Evolutionary conservation across 306 rosid genomes (phyloP).

Genomic region (Luffa acutangula): DNA sequence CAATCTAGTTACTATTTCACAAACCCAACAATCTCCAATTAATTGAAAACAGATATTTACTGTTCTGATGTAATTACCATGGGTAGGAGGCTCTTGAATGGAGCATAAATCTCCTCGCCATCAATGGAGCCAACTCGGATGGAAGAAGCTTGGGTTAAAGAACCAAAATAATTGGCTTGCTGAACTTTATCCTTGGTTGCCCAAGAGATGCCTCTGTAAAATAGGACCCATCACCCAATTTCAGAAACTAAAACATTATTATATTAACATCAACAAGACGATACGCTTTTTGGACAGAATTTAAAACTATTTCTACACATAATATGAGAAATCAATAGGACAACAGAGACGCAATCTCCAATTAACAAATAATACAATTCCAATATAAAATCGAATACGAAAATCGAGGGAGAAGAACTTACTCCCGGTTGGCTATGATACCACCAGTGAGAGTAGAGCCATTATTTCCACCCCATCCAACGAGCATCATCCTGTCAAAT

Average conservation of each 20-base stretch:
- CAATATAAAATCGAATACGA: not conserved
- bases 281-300: not conserved
- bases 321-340: not conserved
- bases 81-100: slow-evolving; percentile 90
- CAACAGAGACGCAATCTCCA: not conserved
- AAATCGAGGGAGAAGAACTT: slow-evolving; percentile 3
- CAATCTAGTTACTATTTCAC: not conserved
- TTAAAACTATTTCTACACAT: not conserved
- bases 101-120: slow-evolving; percentile 94
- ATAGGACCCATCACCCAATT: slow-evolving; percentile 4
- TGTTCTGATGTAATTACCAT: slow-evolving; percentile 38
- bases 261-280: not conserved
- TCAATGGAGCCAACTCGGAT: slow-evolving; percentile 83
- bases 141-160: slow-evolving; percentile 86
- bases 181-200: slow-evolving; percentile 94
- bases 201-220: slow-evolving; percentile 89
- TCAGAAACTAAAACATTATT: not conserved
- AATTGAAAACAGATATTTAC: not conserved
- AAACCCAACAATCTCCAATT: not conserved
- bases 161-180: slow-evolving; percentile 90
- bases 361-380: not conserved
- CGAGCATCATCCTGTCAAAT: slow-evolving; percentile 73
- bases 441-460: slow-evolving; percentile 88
- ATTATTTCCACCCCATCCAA: slow-evolving; percentile 98
- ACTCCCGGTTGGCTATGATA: slow-evolving; percentile 90